Base-by-base conservation (phyloP, 371 early-diverging fungal species). In the Lichtheimia hyalospora region DNA sequence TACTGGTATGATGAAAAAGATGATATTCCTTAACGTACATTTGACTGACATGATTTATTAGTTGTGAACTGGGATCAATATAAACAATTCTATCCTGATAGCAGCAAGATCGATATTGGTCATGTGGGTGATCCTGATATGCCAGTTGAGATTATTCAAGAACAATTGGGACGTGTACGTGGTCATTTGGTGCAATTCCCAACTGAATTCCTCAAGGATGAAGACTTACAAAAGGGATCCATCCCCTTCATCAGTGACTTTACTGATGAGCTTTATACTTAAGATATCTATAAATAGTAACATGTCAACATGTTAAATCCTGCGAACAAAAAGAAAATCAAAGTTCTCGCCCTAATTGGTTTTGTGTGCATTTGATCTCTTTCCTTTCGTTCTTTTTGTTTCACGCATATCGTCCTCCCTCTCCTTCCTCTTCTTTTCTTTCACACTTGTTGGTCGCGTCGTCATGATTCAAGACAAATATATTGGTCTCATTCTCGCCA, bases 401-500 rank as follows among this genome's bases (percentile, higher is more conserved):
- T 21, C 46, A n/a, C 46, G 21, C 46, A 46, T 46, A 46, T 21
- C 53, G 16, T 52, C n/a, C n/a, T n/a, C 39, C 12, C 39, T 16
- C 20, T 5, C 8, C 15, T 18, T 12, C 27, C 24, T 42, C 55
- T 27, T 50, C 40, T 40, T 12, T 14, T 15, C 20, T n/a, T 60
- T 39, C 13, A 49, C 43, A 48, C 25, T 25, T 25, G 25, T 25
- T 25, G 25, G 25, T 40, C 40, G 27, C 27, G 16, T 28, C 57
- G 57, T 20, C 14, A 79, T 82, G 77, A 69, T 85, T 39, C 85
- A 85, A 60, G 89, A 91, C 64, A 93, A 90, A 66, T 90, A 92
- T 64, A 86, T 93, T 64, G 95, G 95, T 34, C 84, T 94, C 69
- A 81, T 83, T 23, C 83, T 96, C 25, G 96, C 96, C 63, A 73